Evolutionary conservation across 306 rosid genomes (phyloP).

Genomic region (Calophaca sinica): DNA sequence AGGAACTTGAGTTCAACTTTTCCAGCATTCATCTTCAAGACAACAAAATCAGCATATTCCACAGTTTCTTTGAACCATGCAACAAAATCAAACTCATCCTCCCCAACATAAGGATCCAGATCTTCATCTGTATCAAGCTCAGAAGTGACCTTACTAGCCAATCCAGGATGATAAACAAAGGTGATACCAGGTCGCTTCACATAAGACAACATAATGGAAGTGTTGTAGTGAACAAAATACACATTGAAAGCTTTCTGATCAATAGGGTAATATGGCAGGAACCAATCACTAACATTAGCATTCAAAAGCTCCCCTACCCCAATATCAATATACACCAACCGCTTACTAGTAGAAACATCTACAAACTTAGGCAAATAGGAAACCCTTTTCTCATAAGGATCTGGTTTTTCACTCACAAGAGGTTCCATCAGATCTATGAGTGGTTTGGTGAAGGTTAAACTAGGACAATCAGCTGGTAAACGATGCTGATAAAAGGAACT

Average conservation of each 20-base stretch:
- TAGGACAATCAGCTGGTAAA: constrained; percentile 79
- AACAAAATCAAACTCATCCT: constrained; percentile 78
- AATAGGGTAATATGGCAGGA: constrained; percentile 75
- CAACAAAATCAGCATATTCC: constrained; percentile 75
- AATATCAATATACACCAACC: constrained; percentile 75
- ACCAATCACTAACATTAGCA: constrained; percentile 62
- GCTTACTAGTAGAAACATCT: constrained; percentile 64
- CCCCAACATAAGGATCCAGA: constrained; percentile 65
- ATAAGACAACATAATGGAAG: constrained; percentile 70
- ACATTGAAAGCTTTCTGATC: constrained; percentile 67
- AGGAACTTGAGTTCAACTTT: constrained; percentile 74
- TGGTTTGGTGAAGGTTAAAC: constrained; percentile 61
- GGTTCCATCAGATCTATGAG: constrained; percentile 73
- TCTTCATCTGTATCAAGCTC: constrained; percentile 39
- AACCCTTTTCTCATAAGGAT: constrained; percentile 37
- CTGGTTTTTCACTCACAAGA: constrained; percentile 59
- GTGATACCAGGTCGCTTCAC: constrained; percentile 84
- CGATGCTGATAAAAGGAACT: constrained; percentile 55
- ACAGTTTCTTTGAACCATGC: constrained; percentile 95
- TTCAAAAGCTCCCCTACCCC: constrained; percentile 75
- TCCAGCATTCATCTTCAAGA: constrained; percentile 89
- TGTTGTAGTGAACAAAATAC: constrained; percentile 91
- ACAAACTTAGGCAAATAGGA: constrained; percentile 73
- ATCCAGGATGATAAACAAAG: constrained; percentile 93
- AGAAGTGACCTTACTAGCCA: constrained; percentile 58